Base-by-base conservation (phyloP, 345 rosid species). In the Raphanus raphanistrum region DNA sequence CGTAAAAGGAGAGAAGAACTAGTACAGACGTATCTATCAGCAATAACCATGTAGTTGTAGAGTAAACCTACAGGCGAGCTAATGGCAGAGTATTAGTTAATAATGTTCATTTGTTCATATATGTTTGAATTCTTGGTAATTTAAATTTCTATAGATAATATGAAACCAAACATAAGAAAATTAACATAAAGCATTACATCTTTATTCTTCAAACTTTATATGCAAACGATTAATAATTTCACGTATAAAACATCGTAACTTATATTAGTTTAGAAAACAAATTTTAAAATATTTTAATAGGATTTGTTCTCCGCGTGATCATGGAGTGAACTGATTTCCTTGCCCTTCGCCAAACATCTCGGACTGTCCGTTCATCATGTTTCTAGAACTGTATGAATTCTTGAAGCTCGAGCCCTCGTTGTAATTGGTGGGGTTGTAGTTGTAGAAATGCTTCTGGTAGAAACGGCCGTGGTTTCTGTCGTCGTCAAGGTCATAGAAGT, bases 401-500 rank as follows among this genome's bases (percentile, higher is more conserved):
- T 63, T 55, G 43, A 74, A 74, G 71, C 27, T 68, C 0, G 78
- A 12, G 4, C 50, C 61, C 8, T 41, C 71, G 21, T 73, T 50
- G 57, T 68, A 63, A 50, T 26, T 36, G 17, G 33, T 79, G 60
- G 74, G 75, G 5, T 63, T 79, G 71, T 74, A 68, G 41, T 55
- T 62, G 67, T 69, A 62, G 28, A 45, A 21, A n/a, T 73, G 67
- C 28, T 68, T 79, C 79, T 74, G 65, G 75, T 79, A 79, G 15
- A 52, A 73, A 57, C 71, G 60, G 8, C 82, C 76, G 65, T 81
- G 78, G 65, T 77, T 81, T 72, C 70, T 77, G 2, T 81, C 72
- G 52, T 82, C 78, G 9, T 74, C 77, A 69, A 68, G 70, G 33
- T 82, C 84, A 58, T 55, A 52, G 43, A 28, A 82, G 63, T 84